Evolutionary conservation across 345 rosid species (phyloP).

Genomic region (Bruguiera gymnorhiza): DNA sequence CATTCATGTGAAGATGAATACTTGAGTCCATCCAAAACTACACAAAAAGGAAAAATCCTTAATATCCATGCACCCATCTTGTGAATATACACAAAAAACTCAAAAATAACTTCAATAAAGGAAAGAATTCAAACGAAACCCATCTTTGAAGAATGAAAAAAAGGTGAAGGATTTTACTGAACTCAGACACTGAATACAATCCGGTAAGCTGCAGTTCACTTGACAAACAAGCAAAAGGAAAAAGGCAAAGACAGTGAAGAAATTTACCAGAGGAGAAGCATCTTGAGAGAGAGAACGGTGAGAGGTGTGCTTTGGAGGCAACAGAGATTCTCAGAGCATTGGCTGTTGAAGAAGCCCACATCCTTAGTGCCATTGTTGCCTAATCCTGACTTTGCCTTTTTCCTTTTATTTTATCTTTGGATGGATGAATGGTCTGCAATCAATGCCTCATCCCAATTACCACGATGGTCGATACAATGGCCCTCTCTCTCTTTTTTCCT

Average conservation of each 20-base stretch:
- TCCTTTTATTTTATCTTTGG: constrained; percentile 41
- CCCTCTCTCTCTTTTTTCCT: too few relatives aligned
- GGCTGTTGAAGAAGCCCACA: constrained; percentile 97
- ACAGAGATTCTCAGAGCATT: constrained; percentile 73
- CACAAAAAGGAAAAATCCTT: constrained; percentile 1
- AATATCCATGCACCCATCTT: too few relatives aligned
- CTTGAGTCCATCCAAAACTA: constrained; percentile 90
- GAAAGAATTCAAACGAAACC: neutral
- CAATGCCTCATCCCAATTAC: constrained; percentile 63
- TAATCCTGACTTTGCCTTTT: neutral
- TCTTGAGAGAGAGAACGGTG: constrained; percentile 63
- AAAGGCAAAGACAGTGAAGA: neutral
- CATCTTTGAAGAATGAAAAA: neutral
- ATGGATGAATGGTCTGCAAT: constrained; percentile 72
- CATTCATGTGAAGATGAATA: constrained; percentile 90
- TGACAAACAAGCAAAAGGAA: neutral
- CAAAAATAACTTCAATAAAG: neutral
- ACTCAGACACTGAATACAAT: neutral
- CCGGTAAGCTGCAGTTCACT: neutral
- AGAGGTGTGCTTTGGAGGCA: constrained; percentile 40
- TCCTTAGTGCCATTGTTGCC: constrained; percentile 67
- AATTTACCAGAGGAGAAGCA: constrained; percentile 75
- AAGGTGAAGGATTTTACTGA: neutral
- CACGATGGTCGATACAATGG: too few relatives aligned
- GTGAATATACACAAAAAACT: neutral